Conservation (phyloP, 225 moss, liverwort and hornwort genomes). For the Sphagnum tenellum region DNA sequence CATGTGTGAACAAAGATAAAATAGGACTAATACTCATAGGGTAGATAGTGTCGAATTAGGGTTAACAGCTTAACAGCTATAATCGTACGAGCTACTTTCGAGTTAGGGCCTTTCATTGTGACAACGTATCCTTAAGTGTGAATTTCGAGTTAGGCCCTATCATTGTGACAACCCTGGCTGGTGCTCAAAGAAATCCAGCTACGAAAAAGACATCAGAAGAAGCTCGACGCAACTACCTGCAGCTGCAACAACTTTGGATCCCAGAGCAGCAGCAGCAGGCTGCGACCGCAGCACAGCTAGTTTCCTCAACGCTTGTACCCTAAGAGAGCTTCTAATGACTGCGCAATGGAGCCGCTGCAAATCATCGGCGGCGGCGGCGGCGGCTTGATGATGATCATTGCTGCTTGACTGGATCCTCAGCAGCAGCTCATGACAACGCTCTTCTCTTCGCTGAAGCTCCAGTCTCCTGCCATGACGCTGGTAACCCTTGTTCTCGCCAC, state of each 20-base stretch:
- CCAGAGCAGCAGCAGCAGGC: conserved; percentile 6
- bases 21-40: no score
- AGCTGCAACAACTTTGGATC: conserved; percentile 10
- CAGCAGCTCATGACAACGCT: conserved; percentile 9
- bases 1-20: no score
- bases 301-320: conserved; percentile 30
- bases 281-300: neutral
- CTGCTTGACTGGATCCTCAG: no score
- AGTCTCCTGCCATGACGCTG: conserved; percentile 27
- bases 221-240: conserved; percentile 14
- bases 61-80: no score
- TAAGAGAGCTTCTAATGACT: conserved; percentile 29
- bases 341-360: conserved; percentile 37
- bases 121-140: no score
- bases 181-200: no score
- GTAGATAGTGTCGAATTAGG: no score
- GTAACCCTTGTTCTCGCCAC: no score
- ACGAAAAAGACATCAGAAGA: no score
- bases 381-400: conserved; percentile 3
- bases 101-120: no score
- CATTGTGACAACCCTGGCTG: neutral
- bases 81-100: no score
- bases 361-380: conserved; percentile 10
- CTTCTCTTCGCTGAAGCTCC: conserved; percentile 38
- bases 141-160: no score